phyloP scores from a whole-genome alignment of 2,329 filamentous ascomycete genomes.

The Microdochium nivale region DNA sequence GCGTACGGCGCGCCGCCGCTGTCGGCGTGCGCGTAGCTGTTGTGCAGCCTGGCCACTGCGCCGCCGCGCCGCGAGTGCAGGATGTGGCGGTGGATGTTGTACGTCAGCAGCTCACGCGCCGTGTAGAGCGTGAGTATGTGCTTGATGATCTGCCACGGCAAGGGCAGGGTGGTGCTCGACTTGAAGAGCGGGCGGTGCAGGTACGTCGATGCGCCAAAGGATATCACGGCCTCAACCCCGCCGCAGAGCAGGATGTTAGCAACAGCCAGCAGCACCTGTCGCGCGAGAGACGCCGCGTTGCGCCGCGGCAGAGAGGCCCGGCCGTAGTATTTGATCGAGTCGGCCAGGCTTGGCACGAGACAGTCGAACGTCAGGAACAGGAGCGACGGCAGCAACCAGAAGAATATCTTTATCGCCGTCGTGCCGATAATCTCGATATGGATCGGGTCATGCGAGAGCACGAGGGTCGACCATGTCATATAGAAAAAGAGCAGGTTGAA shows the following conservation, averaged over 20 bases:
- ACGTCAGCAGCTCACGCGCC: constrained; percentile 53
- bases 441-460: constrained; percentile 67
- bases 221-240: constrained; percentile 32
- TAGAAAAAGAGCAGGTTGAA: constrained; percentile 85
- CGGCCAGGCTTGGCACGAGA: constrained; percentile 58
- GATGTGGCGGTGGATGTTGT: constrained; percentile 63
- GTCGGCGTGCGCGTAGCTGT: constrained; percentile 40
- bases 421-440: constrained; percentile 68
- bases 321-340: constrained; percentile 60
- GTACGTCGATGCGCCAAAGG: constrained; percentile 23
- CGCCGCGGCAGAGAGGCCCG: constrained; percentile 38
- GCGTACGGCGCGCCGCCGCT: constrained; percentile 46
- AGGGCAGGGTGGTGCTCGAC: constrained; percentile 37
- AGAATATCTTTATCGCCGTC: constrained; percentile 54
- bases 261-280: constrained; percentile 31
- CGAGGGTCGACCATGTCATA: constrained; percentile 79
- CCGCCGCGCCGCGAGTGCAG: constrained; percentile 44
- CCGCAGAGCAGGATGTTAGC: constrained; percentile 36
- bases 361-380: constrained; percentile 67
- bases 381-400: constrained; percentile 67
- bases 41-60: constrained; percentile 31
- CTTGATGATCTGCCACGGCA: constrained; percentile 45
- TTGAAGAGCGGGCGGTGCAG: constrained; percentile 33
- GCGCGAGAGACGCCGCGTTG: constrained; percentile 21
- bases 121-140: constrained; percentile 34